Conservation (phyloP, 805 yeast genomes). For the Ogataea zsoltii region DNA sequence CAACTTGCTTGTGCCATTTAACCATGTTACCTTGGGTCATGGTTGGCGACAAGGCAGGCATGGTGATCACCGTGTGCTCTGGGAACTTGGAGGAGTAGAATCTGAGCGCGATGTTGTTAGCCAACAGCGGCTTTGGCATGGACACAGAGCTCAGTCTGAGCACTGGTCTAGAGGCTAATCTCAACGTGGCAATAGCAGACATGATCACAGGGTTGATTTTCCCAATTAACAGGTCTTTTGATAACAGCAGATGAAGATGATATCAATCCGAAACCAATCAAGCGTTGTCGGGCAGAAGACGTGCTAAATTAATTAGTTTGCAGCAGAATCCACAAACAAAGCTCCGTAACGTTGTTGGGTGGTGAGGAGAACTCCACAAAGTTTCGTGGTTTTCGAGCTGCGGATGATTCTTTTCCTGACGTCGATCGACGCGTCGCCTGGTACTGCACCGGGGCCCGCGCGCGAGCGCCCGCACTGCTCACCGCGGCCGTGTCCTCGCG, state of each 20-base stretch:
- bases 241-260: not conserved
- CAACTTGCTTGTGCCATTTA: slow-evolving; percentile 85
- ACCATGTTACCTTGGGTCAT: slow-evolving; percentile 96
- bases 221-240: slow-evolving; percentile 1
- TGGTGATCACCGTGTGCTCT: slow-evolving; percentile 79
- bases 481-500: too few relatives aligned
- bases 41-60: slow-evolving; percentile 99
- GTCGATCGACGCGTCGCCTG: slow-evolving; percentile 3
- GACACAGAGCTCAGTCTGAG: slow-evolving; percentile 18
- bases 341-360: slow-evolving; percentile 1
- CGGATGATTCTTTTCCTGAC: slow-evolving; percentile 27
- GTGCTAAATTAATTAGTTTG: not conserved
- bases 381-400: slow-evolving; percentile 13
- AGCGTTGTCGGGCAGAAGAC: not conserved
- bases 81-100: slow-evolving; percentile 35
- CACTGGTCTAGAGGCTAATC: slow-evolving; percentile 33
- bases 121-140: slow-evolving; percentile 11
- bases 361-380: slow-evolving; percentile 6
- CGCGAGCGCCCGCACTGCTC: too few relatives aligned
- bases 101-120: slow-evolving; percentile 20
- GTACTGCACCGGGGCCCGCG: not conserved
- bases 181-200: slow-evolving; percentile 36
- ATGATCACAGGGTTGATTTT: slow-evolving; percentile 11
- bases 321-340: not conserved
- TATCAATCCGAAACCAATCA: slow-evolving; percentile 6